These are phyloP conservation scores for Colletotrichum chrysophilum DNA, from an alignment of 2,329 filamentous ascomycete genomes.

Conservation along the genomic window DNA sequence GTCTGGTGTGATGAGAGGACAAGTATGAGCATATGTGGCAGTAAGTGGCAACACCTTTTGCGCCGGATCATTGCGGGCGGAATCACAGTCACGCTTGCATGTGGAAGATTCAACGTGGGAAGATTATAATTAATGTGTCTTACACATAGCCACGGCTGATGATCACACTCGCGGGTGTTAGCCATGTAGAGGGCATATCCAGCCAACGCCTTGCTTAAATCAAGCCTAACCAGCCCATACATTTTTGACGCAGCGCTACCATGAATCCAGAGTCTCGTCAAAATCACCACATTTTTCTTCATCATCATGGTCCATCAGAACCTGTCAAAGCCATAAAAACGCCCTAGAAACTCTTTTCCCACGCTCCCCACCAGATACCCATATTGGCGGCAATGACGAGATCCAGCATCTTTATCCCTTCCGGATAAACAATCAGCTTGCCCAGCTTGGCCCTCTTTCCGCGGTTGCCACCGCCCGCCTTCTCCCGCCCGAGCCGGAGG, in stretches of 20 bases:
- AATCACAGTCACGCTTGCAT: neutral
- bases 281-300: neutral
- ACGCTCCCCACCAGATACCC: slow-evolving; percentile 91
- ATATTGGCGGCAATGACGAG: slow-evolving; percentile 89
- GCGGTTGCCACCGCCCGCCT: slow-evolving; percentile 82
- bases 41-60: neutral
- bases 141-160: neutral
- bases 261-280: neutral
- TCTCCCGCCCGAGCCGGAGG: slow-evolving; percentile 79
- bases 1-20: neutral
- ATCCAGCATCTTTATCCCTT: slow-evolving; percentile 95
- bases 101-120: neutral
- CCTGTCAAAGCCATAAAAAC: neutral
- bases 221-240: neutral
- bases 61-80: neutral
- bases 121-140: neutral
- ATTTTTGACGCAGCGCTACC: neutral
- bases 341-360: slow-evolving; percentile 60
- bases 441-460: slow-evolving; percentile 92
- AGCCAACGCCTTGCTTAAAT: slow-evolving; percentile 11
- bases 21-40: neutral
- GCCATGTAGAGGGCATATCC: neutral
- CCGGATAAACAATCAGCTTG: slow-evolving; percentile 87
- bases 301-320: neutral
- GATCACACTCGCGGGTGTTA: neutral